Evolutionary conservation across 441 rosid species (phyloP).

Genomic region (Mallotus repandus): DNA sequence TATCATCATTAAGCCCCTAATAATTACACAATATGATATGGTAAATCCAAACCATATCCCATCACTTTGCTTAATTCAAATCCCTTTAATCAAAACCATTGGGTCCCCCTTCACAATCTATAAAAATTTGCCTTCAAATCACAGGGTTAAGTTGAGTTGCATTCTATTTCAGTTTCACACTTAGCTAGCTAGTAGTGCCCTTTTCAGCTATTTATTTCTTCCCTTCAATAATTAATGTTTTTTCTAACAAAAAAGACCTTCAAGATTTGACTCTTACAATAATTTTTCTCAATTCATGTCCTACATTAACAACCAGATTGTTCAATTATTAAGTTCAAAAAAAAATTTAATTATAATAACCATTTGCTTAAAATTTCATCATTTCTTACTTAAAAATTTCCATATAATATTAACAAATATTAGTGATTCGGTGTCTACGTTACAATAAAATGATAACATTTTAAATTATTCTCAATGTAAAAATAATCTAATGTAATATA

Average conservation of each 20-base stretch:
- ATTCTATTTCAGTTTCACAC: not conserved
- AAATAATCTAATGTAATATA: too few relatives aligned
- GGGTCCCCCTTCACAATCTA: not conserved
- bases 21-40: slow-evolving; percentile 14
- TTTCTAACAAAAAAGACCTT: too few relatives aligned
- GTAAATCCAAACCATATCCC: slow-evolving; percentile 19
- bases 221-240: not conserved
- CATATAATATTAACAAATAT: not conserved
- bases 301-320: not conserved
- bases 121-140: slow-evolving; percentile 11
- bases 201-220: not conserved
- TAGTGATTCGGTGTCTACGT: too few relatives aligned
- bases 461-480: too few relatives aligned
- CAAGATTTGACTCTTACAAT: slow-evolving; percentile 12
- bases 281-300: slow-evolving; percentile 8
- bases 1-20: slow-evolving; percentile 6
- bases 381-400: not conserved
- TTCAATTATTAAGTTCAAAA: slow-evolving; percentile 11
- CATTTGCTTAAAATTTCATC: not conserved
- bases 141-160: not conserved
- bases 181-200: not conserved
- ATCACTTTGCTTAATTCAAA: slow-evolving; percentile 1
- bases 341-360: too few relatives aligned
- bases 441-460: too few relatives aligned
- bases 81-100: slow-evolving; percentile 22